Evolutionary conservation across 2,329 filamentous ascomycete genomes (phyloP).

Genomic region (Ophiostoma ips): DNA sequence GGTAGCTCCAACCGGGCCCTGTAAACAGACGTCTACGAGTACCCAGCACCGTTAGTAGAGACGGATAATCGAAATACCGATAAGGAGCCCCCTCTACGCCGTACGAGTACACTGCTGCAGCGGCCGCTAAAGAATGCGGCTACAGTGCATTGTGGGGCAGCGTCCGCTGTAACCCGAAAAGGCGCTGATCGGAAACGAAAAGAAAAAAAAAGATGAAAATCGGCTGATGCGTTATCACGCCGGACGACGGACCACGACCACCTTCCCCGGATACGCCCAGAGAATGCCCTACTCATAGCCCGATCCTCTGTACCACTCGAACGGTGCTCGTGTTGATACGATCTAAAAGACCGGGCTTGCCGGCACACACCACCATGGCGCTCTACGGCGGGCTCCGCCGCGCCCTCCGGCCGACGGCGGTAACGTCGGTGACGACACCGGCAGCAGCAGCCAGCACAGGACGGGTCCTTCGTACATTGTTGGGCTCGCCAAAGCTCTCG

Average conservation of each 20-base stretch:
- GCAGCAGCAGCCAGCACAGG: background rate
- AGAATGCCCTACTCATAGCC: background rate
- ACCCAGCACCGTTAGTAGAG: background rate
- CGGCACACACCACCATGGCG: background rate
- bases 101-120: background rate
- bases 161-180: background rate
- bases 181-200: background rate
- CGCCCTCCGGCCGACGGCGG: background rate
- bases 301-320: background rate
- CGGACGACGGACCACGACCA: background rate
- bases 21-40: background rate
- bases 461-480: no score
- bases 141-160: no score
- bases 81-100: background rate
- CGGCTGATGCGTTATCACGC: background rate
- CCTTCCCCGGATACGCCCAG: background rate
- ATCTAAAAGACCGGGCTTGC: no score
- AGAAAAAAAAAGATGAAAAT: background rate
- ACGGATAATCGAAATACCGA: slow-evolving; percentile 8
- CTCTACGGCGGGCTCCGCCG: slow-evolving; percentile 5
- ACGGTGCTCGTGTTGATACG: background rate
- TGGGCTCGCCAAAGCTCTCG: background rate
- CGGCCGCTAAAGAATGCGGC: background rate
- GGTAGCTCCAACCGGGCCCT: slow-evolving; percentile 3
- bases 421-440: background rate